Evolutionary conservation across 768 basidiomycete genomes (phyloP), one percentile per base, ranked within the genome.

Genomic region (Trametes punicea): DNA sequence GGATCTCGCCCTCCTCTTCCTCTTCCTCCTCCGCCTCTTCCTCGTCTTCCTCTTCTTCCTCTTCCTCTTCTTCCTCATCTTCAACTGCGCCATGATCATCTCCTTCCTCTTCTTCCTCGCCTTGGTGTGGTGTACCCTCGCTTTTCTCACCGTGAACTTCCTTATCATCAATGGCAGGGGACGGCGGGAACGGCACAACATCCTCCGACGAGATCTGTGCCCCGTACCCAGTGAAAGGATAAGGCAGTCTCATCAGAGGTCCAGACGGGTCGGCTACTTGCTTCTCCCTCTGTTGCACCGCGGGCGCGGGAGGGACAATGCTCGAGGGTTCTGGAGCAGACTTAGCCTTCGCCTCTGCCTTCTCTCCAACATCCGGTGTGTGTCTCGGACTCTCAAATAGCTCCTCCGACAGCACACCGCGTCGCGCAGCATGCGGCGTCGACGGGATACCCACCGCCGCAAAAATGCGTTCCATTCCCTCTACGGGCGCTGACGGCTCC

Each of bases 101-200:
- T n/a, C n/a, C n/a, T n/a, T n/a, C 70, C 1, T 67, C 67, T 1
- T 67, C 70, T 1, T 67, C 64, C 3, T 56, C 63, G 0, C 58
- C 66, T 8, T 66, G 68, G 60, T 67, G 18, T 16, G 21, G 30
- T 46, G 38, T 25, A 34, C 51, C n/a, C 38, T 40, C 51, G 20
- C 46, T 49, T 13, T 36, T 51, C 30, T 62, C 60, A 4, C 68
- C 69, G 2, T 44, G 34, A 1, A 60, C 46, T 54, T 74, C 74
- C 52, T 74, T 74, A 48, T 73, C 77, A 5, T 73, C 72, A 5
- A 74, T 75, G 21, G 70, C 60, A 18, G 81, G 81, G 1, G 83
- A 81, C 7, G 83, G 84, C n/a, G 88, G 90, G 79, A 90, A 91
- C 0, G 88, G 87, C 18, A 91, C 81, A 34, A 86, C 73, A 44